Evolutionary conservation across 768 basidiomycete genomes (phyloP).

Genomic region (Suillus alpinus): DNA sequence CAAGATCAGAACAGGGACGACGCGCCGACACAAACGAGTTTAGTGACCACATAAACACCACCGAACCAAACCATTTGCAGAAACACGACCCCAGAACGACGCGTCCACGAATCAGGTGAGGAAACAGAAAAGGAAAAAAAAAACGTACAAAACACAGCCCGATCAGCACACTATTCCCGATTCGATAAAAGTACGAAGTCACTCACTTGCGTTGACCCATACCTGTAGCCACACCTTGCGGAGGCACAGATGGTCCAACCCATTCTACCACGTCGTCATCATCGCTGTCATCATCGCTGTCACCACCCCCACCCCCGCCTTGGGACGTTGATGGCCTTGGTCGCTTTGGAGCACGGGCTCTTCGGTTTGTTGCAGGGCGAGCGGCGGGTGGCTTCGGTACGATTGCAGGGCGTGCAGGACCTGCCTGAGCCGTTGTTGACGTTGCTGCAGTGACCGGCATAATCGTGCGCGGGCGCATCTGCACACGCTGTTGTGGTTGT

Average conservation of each 20-base stretch:
- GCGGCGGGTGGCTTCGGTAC: background rate
- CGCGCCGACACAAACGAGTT: background rate
- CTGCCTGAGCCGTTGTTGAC: background rate
- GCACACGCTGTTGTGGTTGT: background rate
- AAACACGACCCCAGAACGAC: background rate
- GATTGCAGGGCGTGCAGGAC: background rate
- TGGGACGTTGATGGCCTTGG: conserved; percentile 8
- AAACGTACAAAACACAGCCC: background rate
- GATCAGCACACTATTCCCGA: conserved; percentile 1
- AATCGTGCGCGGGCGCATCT: background rate
- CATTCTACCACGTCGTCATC: conserved; percentile 27
- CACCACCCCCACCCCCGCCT: conserved; percentile 1
- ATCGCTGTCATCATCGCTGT: conserved; percentile 30
- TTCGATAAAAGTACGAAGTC: background rate
- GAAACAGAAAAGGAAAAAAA: background rate
- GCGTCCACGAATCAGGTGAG: background rate
- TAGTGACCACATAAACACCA: background rate
- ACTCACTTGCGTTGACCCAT: conserved; percentile 6
- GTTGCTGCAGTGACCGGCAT: conserved; percentile 1
- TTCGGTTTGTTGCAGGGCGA: background rate
- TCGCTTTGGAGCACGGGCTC: conserved; percentile 22
- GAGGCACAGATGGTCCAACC: conserved; percentile 11
- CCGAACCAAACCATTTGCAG: background rate
- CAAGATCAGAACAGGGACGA: background rate
- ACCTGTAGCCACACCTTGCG: background rate